A percentile compares a stretch with the other conserved stretches of the same genome.
These are phyloP conservation scores for Schizochytrium sp. DNA, from an alignment of 108 stramenopile species.

Conservation along the genomic window DNA sequence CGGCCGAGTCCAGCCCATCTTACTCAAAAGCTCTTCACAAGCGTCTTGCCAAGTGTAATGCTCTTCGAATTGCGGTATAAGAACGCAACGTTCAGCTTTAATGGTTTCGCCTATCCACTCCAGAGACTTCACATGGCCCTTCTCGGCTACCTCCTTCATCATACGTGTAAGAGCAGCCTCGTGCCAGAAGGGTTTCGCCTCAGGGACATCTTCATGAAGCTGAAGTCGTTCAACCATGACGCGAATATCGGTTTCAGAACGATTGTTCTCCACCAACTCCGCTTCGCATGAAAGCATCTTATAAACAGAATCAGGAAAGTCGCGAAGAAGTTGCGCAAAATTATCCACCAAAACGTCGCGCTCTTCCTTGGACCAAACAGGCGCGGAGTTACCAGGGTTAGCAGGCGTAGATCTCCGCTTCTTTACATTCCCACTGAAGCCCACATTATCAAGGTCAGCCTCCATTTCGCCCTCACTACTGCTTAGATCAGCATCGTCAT, in stretches of 20 bases:
- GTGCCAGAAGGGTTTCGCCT: not conserved
- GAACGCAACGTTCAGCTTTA: not conserved
- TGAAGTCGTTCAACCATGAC: not conserved
- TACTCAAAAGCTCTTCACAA: not conserved
- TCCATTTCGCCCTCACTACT: constrained; percentile 22
- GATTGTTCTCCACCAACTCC: not conserved
- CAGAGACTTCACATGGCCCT: not conserved
- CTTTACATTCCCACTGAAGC: constrained; percentile 46
- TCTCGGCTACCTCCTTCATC: not conserved
- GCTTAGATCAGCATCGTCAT: not conserved
- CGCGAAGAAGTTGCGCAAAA: not conserved
- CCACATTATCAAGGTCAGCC: constrained; percentile 54
- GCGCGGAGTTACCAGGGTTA: not conserved
- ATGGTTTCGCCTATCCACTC: not conserved
- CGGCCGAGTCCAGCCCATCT: not conserved
- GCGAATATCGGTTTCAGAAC: constrained; percentile 1
- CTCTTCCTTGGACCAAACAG: not conserved
- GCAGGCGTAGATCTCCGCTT: not conserved
- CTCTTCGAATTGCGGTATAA: not conserved
- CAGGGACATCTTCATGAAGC: not conserved
- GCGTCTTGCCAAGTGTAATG: not conserved
- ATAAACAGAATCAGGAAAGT: not conserved
- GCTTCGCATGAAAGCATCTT: not conserved
- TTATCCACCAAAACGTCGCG: not conserved
- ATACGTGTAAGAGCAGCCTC: not conserved